phyloP scores from a whole-genome alignment of 2,329 filamentous ascomycete genomes.

The Trichothecium roseum region DNA sequence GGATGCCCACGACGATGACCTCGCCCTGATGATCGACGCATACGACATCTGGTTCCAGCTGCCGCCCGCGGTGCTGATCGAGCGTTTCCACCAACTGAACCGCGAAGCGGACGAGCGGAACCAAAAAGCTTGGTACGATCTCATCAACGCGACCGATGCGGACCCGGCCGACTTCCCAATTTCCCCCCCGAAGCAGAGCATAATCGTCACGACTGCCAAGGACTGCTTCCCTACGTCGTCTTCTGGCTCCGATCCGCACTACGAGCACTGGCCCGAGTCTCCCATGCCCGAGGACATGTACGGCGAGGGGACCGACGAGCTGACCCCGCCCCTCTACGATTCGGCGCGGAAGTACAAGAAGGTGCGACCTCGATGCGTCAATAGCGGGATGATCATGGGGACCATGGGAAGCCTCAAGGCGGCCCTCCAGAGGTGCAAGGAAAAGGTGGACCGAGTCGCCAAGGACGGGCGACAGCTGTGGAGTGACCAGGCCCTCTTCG shows the following conservation, averaged over 20 bases:
- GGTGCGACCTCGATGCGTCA: constrained; percentile 22
- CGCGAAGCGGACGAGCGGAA: constrained; percentile 19
- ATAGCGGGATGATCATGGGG: constrained; percentile 25
- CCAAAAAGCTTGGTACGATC: constrained; percentile 12
- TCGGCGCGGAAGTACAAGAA: constrained; percentile 20
- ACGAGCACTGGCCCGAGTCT: constrained; percentile 24
- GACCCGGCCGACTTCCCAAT: constrained; percentile 14
- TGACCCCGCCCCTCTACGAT: constrained; percentile 15
- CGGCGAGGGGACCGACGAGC: constrained; percentile 18
- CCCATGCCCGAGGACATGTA: constrained; percentile 22
- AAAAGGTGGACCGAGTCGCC: constrained; percentile 16
- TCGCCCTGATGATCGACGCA: constrained; percentile 25
- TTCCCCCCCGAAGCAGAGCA: constrained; percentile 17
- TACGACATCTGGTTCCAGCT: constrained; percentile 30
- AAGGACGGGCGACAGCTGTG: constrained; percentile 22
- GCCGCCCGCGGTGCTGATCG: constrained; percentile 23
- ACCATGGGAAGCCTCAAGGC: constrained; percentile 17
- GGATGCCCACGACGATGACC: constrained; percentile 16
- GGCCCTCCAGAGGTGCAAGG: constrained; percentile 13
- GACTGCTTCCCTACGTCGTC: constrained; percentile 21
- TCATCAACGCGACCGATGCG: neutral
- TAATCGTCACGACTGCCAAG: constrained; percentile 22
- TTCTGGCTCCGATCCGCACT: constrained; percentile 23
- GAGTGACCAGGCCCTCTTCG: constrained; percentile 27
- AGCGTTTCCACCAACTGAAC: constrained; percentile 24